Base-by-base conservation (phyloP, 1,284 basidiomycete genomes). In the Neolentinus lepideus region DNA sequence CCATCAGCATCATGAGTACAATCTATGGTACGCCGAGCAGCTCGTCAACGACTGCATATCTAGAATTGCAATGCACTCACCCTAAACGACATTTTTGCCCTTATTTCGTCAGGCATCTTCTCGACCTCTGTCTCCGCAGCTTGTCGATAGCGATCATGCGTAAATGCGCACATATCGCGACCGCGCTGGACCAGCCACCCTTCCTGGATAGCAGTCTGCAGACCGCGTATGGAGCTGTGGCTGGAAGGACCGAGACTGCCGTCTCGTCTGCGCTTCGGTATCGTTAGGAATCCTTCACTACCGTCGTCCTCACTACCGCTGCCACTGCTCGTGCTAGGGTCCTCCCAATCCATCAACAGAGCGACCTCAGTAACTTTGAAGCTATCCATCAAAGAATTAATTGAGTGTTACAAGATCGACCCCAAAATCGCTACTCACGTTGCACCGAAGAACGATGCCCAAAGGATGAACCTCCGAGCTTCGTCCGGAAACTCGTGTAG, bases 291-390 rank as follows among this genome's bases (percentile, higher is more conserved):
- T 57, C 76, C 76, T 75, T 75, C 79, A 62, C 74, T 71, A 52
- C 79, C 75, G 24, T 82, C 78, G 2, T 67, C 63, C 57, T 85
- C 83, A 19, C 81, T 77, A 27, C 84, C 82, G 55, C 75, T 78
- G 33, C 77, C 74, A 57, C 71, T 73, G 56, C 67, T 73, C 3
- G 70, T 75, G 55, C 73, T 77, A 6, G 77, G 77, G 59, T 83
- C 80, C 65, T 86, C 84, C 76, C 81, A 82, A 60, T 88, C 84
- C 74, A 87, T 83, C 72, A 87, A 81, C 31, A 83, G 69, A 6
- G 83, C 80, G 22, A 87, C 81, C 63, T 88, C 85, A 0, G 82
- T 83, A 1, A 84, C 78, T 66, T 84, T 85, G 69, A 86, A 88
- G 0, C 84, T 85, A 56, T 11, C 6, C 46, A 3, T 10, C 45